Evolutionary conservation across 306 rosid species (phyloP), one percentile per base, ranked within the genome.

Genomic region (Calophaca sinica): DNA sequence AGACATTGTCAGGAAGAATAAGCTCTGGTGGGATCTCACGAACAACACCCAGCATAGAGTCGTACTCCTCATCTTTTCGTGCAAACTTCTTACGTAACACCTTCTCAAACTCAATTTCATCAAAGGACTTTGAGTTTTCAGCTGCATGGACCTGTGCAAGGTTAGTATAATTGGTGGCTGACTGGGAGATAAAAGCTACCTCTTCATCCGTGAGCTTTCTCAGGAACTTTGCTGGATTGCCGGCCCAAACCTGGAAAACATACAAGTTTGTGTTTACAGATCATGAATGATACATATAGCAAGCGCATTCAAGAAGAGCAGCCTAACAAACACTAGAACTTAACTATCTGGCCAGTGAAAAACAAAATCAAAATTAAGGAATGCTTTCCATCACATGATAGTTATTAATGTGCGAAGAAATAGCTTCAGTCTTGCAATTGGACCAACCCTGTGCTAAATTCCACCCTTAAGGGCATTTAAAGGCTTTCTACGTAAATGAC

Each of bases 81-180:
- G 93, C 98, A 86, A 86, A 91, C 85, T 91, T 94, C 94, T 91
- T 94, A 76, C 91, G 84, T 46, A 94, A 81, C 35, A 79, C 93
- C 90, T 94, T 94, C 88, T 91, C 96, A 74, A 91, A 85, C 78
- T 90, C 96, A 13, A 91, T 86, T 78, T 88, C 94, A 48, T 91
- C 97, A 5, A 78, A 87, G 49, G 90, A 53, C 79, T 94, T 94
- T 0, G 89, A 86, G 60, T 94, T 91, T 72, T 94, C 98, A 36
- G 97, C 91, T 52, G 97, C 97, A 84, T 94, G 99, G 60, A 86
- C 99, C 84, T 90, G 96, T 72, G 99, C 97, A 79, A 92, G 86
- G 88, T 86, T 92, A 73, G 89, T 60, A 64, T 94, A 94, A 59
- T 92, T 90, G 74, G 75, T 42, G 79, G 97, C 96, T 1, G 96